Evolutionary conservation across 495 filamentous ascomycete genomes (phyloP), one percentile per base, ranked within the genome.

Genomic region (Talaromyces stipitatus): DNA sequence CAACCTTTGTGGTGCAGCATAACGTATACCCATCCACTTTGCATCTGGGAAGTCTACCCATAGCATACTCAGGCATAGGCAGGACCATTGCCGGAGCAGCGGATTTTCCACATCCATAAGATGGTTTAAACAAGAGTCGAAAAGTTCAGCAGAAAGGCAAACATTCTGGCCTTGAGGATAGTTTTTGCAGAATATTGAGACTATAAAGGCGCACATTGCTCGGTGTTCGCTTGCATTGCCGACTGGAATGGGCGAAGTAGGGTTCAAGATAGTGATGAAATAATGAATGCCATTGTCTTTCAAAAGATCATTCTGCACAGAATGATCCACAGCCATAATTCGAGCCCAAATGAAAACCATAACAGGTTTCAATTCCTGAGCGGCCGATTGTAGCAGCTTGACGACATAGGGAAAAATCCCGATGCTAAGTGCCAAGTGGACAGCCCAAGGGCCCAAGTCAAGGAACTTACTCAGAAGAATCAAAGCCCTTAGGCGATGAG

Each of bases 331-430:
- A 36, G 94, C 94, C 61, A 99, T 85, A 33, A 99, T 92, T 51
- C 94, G 82, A 10, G 95, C 91, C 94, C 94, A 99, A 59, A 99
- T 99, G 71, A 97, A 99, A 18, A 99, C 91, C 92, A 99, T 97
- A 24, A 97, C 92, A 1, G 94, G 92, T 65, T 97, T 97, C 50
- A 99, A 74, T 67, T 99, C 94, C 47, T 89, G 81, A 0, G 94
- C 94, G 47, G 92, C 91, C 7, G 95, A 97, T 65, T 97, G 95
- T 23, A 99, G 77, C 32, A 99, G 78, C 67, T 97, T 97, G 16
- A 97, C 77, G 6, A 99, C 94, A 61, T 99, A 99, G 0, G 94
- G 94, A 70, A 99, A 99, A 50, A 99, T 99, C 27, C 94, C 94
- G 58, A 99, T 99, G 65, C 90, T 95, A 20, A 99, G 74, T 6